Evolutionary conservation across 2,329 filamentous ascomycete genomes (phyloP).

Genomic region (Microsporum ferrugineum): DNA sequence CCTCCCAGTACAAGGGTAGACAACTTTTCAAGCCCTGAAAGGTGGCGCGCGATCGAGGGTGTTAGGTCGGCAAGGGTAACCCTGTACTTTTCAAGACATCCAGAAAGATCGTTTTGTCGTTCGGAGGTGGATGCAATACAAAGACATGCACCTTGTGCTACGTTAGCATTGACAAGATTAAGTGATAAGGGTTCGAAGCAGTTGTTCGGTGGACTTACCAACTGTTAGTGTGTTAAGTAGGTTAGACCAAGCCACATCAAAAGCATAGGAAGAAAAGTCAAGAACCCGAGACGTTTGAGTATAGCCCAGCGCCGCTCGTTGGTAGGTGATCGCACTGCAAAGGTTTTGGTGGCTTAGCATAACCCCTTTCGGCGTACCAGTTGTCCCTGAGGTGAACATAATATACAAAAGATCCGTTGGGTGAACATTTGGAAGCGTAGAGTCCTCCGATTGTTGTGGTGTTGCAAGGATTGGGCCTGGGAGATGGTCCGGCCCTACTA

Average conservation of each 20-base stretch:
- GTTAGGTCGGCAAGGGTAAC: conserved; percentile 50
- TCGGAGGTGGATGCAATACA: conserved; percentile 46
- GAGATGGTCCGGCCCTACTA: conserved; percentile 3
- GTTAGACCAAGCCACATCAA: conserved; percentile 29
- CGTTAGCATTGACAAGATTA: not conserved
- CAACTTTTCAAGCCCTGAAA: conserved; percentile 33
- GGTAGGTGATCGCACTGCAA: conserved; percentile 44
- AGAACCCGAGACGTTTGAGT: conserved; percentile 45
- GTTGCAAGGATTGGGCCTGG: not conserved
- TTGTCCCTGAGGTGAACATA: conserved; percentile 49
- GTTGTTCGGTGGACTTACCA: not conserved
- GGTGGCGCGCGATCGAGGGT: conserved; percentile 42
- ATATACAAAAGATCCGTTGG: conserved; percentile 38
- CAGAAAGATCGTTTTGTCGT: conserved; percentile 39
- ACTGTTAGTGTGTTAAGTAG: conserved; percentile 39
- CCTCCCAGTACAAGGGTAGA: conserved; percentile 33
- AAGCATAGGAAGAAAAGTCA: conserved; percentile 31
- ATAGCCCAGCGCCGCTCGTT: conserved; percentile 42
- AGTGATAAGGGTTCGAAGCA: not conserved
- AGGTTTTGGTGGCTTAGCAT: conserved; percentile 51
- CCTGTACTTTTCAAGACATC: conserved; percentile 39
- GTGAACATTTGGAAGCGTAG: conserved; percentile 7
- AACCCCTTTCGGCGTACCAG: conserved; percentile 46
- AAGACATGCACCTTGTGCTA: conserved; percentile 44
- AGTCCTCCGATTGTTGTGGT: not conserved